Evolutionary conservation across 83 land plant species (phyloP).

Genomic region (Larix sibirica): DNA sequence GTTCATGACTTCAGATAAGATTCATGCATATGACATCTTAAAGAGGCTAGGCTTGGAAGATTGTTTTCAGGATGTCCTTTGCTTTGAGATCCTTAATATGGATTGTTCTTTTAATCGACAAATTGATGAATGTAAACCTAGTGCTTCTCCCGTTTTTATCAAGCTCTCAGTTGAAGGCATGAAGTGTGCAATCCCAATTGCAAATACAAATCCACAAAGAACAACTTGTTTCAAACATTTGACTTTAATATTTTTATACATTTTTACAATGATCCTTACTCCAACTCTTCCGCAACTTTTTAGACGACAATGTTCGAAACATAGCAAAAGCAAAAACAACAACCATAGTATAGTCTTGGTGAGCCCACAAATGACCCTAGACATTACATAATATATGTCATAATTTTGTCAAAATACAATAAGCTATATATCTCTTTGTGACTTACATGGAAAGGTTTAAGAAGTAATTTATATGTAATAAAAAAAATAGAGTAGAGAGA

Average conservation of each 20-base stretch:
- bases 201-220: slow-evolving; percentile 43
- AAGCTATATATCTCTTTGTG: not conserved
- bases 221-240: slow-evolving; percentile 21
- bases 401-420: not conserved
- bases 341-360: slow-evolving; percentile 55
- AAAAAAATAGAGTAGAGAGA: not conserved
- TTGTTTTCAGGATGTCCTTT: slow-evolving; percentile 54
- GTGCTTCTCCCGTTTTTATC: slow-evolving; percentile 32
- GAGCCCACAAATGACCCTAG: slow-evolving; percentile 5
- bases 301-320: slow-evolving; percentile 60
- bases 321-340: slow-evolving; percentile 49
- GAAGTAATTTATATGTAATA: not conserved
- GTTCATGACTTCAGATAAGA: slow-evolving; percentile 61
- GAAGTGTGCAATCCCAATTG: slow-evolving; percentile 37
- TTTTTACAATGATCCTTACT: not conserved
- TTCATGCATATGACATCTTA: slow-evolving; percentile 40
- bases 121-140: not conserved
- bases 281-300: slow-evolving; percentile 34
- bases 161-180: slow-evolving; percentile 62
- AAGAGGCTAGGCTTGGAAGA: slow-evolving; percentile 40
- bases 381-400: not conserved
- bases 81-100: too few species aligned
- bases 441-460: not conserved
- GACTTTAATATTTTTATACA: not conserved
- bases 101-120: slow-evolving; percentile 22